phyloP scores from a whole-genome alignment of 768 basidiomycete species.

The Boletus bicolor region DNA sequence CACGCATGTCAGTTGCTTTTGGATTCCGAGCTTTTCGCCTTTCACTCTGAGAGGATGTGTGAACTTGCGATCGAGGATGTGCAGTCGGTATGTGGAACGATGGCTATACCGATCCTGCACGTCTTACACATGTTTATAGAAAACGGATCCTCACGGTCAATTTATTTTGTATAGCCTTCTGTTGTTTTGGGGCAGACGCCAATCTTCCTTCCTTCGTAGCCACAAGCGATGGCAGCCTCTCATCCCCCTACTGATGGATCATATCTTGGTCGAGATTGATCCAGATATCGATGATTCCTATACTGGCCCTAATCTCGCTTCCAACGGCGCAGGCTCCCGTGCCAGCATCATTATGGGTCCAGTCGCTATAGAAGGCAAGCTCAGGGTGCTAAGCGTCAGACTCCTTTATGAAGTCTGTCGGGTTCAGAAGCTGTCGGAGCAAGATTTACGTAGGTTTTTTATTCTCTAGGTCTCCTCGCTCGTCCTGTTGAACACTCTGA shows the following conservation, averaged over 20 bases:
- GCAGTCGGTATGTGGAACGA: constrained; percentile 48
- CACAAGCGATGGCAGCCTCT: constrained; percentile 82
- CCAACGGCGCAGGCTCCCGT: constrained; percentile 26
- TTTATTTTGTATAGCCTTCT: constrained; percentile 77
- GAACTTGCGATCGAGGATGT: constrained; percentile 72
- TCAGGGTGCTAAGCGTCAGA: constrained; percentile 66
- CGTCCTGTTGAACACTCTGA: constrained; percentile 3
- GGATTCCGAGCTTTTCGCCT: constrained; percentile 82
- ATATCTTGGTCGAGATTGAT: constrained; percentile 79
- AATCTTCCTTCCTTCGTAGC: constrained; percentile 68
- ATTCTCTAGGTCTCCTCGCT: not conserved
- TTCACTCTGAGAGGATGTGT: constrained; percentile 90
- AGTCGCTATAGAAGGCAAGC: constrained; percentile 80
- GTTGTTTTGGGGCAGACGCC: constrained; percentile 70
- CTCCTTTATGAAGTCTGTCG: constrained; percentile 91
- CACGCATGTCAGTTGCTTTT: constrained; percentile 77
- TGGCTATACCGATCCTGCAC: not conserved
- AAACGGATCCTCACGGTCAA: constrained; percentile 81
- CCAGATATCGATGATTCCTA: constrained; percentile 65
- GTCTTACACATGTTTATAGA: constrained; percentile 39
- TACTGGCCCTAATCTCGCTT: constrained; percentile 37
- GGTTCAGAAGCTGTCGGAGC: constrained; percentile 75
- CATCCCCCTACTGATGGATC: constrained; percentile 80
- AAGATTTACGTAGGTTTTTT: constrained; percentile 68
- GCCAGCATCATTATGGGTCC: constrained; percentile 40